These are phyloP conservation scores for Tylopilus orsonianus DNA, from an alignment of 1,284 basidiomycete genomes.

Conservation along the genomic window DNA sequence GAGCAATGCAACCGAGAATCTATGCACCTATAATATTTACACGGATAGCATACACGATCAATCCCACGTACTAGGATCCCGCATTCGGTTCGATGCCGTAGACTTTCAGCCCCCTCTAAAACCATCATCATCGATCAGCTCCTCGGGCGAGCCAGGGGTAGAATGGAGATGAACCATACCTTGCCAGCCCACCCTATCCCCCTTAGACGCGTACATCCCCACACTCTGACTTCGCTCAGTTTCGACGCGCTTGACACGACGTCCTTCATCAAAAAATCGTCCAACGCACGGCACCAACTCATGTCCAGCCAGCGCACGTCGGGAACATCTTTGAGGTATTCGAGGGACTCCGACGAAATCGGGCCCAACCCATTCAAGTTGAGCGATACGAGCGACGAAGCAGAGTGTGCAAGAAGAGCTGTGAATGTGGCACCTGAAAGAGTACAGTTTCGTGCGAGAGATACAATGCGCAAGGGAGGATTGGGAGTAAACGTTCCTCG, in stretches of 20 bases:
- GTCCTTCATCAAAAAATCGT: constrained; percentile 79
- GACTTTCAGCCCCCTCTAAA: constrained; percentile 45
- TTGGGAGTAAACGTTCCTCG: constrained; percentile 32
- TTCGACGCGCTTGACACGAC: constrained; percentile 39
- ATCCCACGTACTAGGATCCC: constrained; percentile 9
- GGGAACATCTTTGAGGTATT: constrained; percentile 45
- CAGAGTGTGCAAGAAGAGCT: constrained; percentile 73
- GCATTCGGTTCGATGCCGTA: constrained; percentile 44
- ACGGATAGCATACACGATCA: too few relatives aligned
- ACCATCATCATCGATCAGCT: constrained; percentile 2
- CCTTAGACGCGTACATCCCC: constrained; percentile 70
- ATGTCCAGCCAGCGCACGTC: constrained; percentile 71
- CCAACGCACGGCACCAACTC: constrained; percentile 84
- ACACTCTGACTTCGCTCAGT: constrained; percentile 62
- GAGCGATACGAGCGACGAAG: constrained; percentile 57
- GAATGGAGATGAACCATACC: constrained; percentile 36
- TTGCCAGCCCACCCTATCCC: constrained; percentile 47
- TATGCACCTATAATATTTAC: too few relatives aligned
- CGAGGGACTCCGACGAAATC: constrained; percentile 57
- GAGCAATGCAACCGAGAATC: too few relatives aligned
- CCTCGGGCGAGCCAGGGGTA: background rate
- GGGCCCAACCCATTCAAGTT: constrained; percentile 62
- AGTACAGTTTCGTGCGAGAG: constrained; percentile 62
- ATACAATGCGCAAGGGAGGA: constrained; percentile 50
- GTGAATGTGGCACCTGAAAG: constrained; percentile 60